These are phyloP conservation scores for Linum trigynum DNA, from an alignment of 345 rosid species.

Conservation along the genomic window DNA sequence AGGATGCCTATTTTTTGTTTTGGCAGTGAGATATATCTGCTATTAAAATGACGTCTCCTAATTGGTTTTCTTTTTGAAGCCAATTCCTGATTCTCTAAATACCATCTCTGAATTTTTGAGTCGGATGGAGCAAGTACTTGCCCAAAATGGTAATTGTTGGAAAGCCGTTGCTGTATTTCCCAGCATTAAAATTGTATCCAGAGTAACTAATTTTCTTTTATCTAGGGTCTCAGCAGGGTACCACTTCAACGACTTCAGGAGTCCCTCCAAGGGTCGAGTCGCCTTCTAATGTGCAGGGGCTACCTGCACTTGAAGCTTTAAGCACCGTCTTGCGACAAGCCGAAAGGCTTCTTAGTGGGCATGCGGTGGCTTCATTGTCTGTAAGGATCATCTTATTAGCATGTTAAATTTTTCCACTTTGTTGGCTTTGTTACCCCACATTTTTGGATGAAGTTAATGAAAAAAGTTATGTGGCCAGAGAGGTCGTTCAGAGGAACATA, in stretches of 20 bases:
- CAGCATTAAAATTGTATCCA: conserved; percentile 7
- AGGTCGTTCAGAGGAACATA: conserved; percentile 3
- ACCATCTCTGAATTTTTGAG: conserved; percentile 65
- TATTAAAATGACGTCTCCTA: not conserved
- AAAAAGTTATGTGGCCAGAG: not conserved
- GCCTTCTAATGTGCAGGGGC: conserved; percentile 40
- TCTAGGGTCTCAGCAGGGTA: conserved; percentile 46
- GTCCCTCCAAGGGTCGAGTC: conserved; percentile 34
- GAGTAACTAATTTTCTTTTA: conserved; percentile 20
- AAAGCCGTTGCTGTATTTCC: conserved; percentile 5
- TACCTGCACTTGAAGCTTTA: conserved; percentile 63
- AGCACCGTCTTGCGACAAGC: conserved; percentile 48
- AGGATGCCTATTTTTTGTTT: conserved; percentile 3
- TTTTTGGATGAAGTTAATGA: not conserved
- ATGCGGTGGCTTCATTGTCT: conserved; percentile 48
- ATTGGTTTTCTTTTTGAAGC: conserved; percentile 37
- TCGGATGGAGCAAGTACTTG: conserved; percentile 58
- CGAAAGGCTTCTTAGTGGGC: conserved; percentile 53
- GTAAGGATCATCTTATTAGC: conserved; percentile 28
- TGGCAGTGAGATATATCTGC: not conserved
- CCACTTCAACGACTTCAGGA: conserved; percentile 31
- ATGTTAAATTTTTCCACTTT: not conserved
- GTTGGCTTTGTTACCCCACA: not conserved
- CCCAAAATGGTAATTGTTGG: conserved; percentile 49
- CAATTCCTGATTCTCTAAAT: conserved; percentile 73